A percentile compares a stretch with the other conserved stretches of the same genome.
These are phyloP conservation scores for Lentinula raphanica DNA, from an alignment of 768 basidiomycete genomes.

Conservation along the genomic window DNA sequence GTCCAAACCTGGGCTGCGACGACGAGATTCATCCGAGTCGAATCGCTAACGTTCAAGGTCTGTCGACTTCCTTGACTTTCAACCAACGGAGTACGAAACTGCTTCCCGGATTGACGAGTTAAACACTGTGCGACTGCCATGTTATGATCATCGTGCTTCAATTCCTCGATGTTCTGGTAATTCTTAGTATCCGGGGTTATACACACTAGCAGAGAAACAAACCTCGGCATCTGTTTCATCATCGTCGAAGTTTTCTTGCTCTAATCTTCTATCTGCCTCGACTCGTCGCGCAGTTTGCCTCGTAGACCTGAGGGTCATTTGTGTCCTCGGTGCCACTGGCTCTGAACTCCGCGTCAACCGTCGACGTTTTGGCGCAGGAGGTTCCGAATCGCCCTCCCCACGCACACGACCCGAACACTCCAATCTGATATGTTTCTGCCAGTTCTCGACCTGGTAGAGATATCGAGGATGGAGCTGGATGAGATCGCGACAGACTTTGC, in stretches of 20 bases:
- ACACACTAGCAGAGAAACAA: not conserved
- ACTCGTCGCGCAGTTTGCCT: not conserved
- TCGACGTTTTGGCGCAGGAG: not conserved
- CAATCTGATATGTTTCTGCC: not conserved
- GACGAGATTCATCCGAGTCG: too few species aligned
- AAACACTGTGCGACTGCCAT: not conserved
- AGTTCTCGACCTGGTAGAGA: not conserved
- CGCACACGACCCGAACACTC: not conserved
- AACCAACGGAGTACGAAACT: not conserved
- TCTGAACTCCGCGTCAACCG: not conserved
- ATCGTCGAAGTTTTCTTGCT: not conserved
- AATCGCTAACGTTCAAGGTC: too few species aligned
- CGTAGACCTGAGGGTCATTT: not conserved
- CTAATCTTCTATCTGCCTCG: not conserved
- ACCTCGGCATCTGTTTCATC: not conserved
- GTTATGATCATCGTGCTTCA: not conserved
- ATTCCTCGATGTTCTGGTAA: not conserved
- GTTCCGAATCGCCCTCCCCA: not conserved
- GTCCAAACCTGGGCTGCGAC: too few species aligned
- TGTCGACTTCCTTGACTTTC: too few species aligned
- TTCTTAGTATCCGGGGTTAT: not conserved
- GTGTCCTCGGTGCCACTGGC: not conserved
- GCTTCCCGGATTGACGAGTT: not conserved
- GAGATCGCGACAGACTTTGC: not conserved
- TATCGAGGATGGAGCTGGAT: not conserved